Evolutionary conservation across 306 rosid genomes (phyloP).

Genomic region (Acacia confusa): DNA sequence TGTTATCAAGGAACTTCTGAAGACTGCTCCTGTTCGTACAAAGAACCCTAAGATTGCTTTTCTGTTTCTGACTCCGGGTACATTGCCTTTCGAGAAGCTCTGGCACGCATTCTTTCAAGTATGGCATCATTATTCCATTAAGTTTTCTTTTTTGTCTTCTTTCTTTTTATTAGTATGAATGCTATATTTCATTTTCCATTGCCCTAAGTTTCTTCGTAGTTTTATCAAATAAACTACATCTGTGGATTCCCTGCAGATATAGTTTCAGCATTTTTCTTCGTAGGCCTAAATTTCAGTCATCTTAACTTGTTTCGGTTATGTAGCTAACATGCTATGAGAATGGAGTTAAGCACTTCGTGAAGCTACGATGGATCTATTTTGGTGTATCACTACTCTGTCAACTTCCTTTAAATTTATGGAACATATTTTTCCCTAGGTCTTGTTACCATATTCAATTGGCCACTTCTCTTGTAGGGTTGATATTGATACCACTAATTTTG

Average conservation of each 20-base stretch:
- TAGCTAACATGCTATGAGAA: background rate
- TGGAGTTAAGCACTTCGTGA: background rate
- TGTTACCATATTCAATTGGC: background rate
- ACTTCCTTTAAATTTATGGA: background rate
- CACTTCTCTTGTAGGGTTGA: background rate
- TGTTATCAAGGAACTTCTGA: slow-evolving; percentile 68
- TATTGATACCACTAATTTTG: background rate
- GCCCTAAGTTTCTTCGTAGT: background rate
- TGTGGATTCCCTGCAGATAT: slow-evolving; percentile 17
- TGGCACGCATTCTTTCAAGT: slow-evolving; percentile 90
- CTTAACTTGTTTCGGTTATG: slow-evolving; percentile 7
- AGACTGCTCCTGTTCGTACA: slow-evolving; percentile 48
- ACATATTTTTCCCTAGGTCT: background rate
- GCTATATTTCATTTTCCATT: background rate
- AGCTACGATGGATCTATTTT: background rate
- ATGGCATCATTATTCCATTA: slow-evolving; percentile 31
- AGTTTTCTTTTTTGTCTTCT: slow-evolving; percentile 14
- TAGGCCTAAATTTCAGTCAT: slow-evolving; percentile 22
- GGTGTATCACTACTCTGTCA: background rate
- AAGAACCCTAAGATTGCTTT: slow-evolving; percentile 80
- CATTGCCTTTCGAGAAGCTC: slow-evolving; percentile 89
- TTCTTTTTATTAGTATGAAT: background rate
- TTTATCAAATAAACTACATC: background rate
- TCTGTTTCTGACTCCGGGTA: slow-evolving; percentile 86
- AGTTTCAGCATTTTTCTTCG: background rate